Base-by-base conservation (phyloP, 768 basidiomycete species). In the Dentipellis fragilis region DNA sequence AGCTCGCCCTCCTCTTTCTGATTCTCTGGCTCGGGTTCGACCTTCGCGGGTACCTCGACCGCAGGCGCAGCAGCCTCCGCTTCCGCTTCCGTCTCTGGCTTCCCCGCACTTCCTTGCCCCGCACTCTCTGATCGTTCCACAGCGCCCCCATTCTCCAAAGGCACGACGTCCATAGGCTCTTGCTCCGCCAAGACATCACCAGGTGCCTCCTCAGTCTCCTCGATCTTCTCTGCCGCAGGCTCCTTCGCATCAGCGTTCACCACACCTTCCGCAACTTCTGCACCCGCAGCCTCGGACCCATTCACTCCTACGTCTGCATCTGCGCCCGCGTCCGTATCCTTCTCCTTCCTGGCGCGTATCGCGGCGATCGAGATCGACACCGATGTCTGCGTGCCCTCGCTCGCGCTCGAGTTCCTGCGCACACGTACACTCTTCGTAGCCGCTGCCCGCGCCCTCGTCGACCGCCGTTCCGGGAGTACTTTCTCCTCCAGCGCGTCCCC, bases 391-490 rank as follows among this genome's bases (percentile, higher is more conserved):
- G 59, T 62, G 40, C 36, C 60, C 42, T 62, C 61, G 19, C 61
- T 62, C 16, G 59, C 61, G 29, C 61, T 62, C 39, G 61, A 62
- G 45, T 58, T 58, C 51, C 61, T 60, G 39, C 61, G 51, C 17
- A 40, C 53, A 12, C 51, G 23, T 10, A 49, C 10, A 11, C 54
- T 49, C 36, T 55, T 57, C 36, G 49, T 52, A 8, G 61, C 61
- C 5, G 61, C 61, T 11, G 59, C 59, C 12, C 61, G 55, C 49
- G 61, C 57, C 23, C 61, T 59, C 38, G 61, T 62, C n/a, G 61
- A 59, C 16, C 61, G 59, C 17, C 61, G 54, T 53, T 61, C 60
- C 11, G 59, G 58, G 7, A 57, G 56, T 37, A 48, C 54, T 19
- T 34, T 35, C 12, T 57, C 61, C 52, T 60, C 61, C 38, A 59